phyloP scores from a whole-genome alignment of 805 yeast species.

The Yueomyces sinensis region DNA sequence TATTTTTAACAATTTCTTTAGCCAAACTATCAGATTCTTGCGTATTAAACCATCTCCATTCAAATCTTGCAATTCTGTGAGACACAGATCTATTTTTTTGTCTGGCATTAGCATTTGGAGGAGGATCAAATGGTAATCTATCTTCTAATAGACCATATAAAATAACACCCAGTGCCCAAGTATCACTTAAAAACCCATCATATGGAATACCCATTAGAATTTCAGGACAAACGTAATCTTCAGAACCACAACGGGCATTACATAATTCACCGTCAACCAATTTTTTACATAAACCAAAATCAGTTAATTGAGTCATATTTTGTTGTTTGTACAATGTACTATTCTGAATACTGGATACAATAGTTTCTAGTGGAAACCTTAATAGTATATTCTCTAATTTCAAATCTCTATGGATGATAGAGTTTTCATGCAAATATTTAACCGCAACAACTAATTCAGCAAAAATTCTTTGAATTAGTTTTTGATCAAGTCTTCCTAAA shows the following conservation, averaged over 20 bases:
- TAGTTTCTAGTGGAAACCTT: conserved; percentile 26
- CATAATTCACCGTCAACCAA: conserved; percentile 50
- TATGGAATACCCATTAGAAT: conserved; percentile 79
- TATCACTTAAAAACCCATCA: conserved; percentile 81
- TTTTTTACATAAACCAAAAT: conserved; percentile 75
- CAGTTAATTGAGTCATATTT: conserved; percentile 53
- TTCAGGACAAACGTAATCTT: conserved; percentile 94
- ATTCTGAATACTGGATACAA: conserved; percentile 3
- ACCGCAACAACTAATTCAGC: conserved; percentile 62
- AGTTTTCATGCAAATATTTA: conserved; percentile 49
- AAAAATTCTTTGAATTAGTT: conserved; percentile 46
- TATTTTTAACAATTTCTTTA: conserved; percentile 19
- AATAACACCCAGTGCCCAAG: conserved; percentile 94
- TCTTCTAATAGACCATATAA: conserved; percentile 74
- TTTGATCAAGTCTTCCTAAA: conserved; percentile 32
- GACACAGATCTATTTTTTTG: conserved; percentile 36
- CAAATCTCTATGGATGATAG: conserved; percentile 80
- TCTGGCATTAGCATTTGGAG: conserved; percentile 36
- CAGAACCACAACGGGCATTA: conserved; percentile 89
- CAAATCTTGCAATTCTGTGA: conserved; percentile 83
- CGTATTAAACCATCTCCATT: conserved; percentile 72
- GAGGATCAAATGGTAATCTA: conserved; percentile 82
- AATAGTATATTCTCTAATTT: conserved; percentile 76
- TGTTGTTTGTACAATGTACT: conserved; percentile 5
- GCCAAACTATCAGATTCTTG: conserved; percentile 22